phyloP scores from a whole-genome alignment of 306 rosid genomes.

The Prunus salicina region DNA sequence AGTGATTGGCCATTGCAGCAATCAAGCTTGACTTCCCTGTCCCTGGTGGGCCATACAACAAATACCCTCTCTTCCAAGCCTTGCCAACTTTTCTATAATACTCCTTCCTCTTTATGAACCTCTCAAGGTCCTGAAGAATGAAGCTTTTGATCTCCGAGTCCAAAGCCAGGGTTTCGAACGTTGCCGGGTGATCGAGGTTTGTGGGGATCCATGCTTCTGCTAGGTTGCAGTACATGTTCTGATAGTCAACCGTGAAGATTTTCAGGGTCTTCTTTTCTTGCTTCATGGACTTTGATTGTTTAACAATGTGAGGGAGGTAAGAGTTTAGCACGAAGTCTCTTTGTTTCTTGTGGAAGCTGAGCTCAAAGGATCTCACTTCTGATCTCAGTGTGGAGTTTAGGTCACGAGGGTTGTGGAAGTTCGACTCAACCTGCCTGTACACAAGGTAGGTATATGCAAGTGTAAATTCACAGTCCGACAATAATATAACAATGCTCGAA shows the following conservation, averaged over 20 bases:
- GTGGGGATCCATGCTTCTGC: slow-evolving; percentile 45
- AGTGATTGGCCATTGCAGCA: slow-evolving; percentile 79
- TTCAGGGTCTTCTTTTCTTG: slow-evolving; percentile 47
- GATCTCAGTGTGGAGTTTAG: slow-evolving; percentile 38
- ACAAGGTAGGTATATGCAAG: neutral
- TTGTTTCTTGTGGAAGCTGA: slow-evolving; percentile 60
- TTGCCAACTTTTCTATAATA: slow-evolving; percentile 65
- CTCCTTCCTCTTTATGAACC: slow-evolving; percentile 58
- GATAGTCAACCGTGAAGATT: slow-evolving; percentile 45
- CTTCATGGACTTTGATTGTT: slow-evolving; percentile 37
- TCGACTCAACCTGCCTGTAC: slow-evolving; percentile 16
- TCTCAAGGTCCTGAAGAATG: slow-evolving; percentile 44
- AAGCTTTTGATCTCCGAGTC: slow-evolving; percentile 41
- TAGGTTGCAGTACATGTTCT: slow-evolving; percentile 21
- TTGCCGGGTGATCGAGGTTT: slow-evolving; percentile 61
- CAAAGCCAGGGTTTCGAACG: slow-evolving; percentile 65
- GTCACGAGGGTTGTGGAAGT: slow-evolving; percentile 29
- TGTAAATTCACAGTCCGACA: neutral
- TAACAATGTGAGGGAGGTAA: slow-evolving; percentile 52
- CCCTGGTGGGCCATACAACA: slow-evolving; percentile 81
- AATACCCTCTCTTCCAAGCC: slow-evolving; percentile 84
- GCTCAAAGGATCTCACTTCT: slow-evolving; percentile 47
- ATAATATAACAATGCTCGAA: too few species aligned
- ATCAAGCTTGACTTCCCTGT: slow-evolving; percentile 81
- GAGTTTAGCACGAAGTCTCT: slow-evolving; percentile 37